Percentiles rank a stretch among this genome's conserved stretches.
Conservation (phyloP, 1,284 basidiomycete species). For the Mycosarcoma maydis region DNA sequence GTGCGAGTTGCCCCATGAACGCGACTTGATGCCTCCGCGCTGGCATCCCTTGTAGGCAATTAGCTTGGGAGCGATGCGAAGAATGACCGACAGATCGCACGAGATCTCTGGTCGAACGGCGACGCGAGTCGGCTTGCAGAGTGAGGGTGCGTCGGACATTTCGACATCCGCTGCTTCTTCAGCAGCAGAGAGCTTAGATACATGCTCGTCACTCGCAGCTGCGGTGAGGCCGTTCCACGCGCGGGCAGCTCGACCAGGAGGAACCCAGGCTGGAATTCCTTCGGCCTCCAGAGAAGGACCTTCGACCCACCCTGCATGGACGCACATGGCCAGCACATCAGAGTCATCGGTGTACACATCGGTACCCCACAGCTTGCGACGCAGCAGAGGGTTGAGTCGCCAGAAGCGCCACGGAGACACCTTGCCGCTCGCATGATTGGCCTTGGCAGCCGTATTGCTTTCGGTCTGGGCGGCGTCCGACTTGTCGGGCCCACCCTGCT, state of each 20-base stretch:
- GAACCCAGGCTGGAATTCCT: conserved; percentile 54
- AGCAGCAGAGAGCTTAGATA: not conserved
- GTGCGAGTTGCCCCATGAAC: conserved; percentile 73
- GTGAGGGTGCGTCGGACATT: not conserved
- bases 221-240: conserved; percentile 51
- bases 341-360: conserved; percentile 75
- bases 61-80: conserved; percentile 71
- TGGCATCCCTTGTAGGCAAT: conserved; percentile 70
- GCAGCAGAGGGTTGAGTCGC: conserved; percentile 48
- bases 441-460: not conserved
- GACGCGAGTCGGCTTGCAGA: not conserved
- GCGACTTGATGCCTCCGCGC: conserved; percentile 69
- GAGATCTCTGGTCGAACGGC: conserved; percentile 10
- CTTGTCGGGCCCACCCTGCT: not conserved
- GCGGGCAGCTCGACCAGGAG: conserved; percentile 51
- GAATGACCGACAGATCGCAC: conserved; percentile 69
- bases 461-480: not conserved
- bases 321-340: conserved; percentile 70
- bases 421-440: not conserved
- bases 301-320: conserved; percentile 72
- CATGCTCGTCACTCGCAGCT: not conserved
- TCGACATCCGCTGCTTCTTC: not conserved
- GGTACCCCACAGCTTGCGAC: conserved; percentile 71
- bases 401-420: conserved; percentile 56
- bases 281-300: conserved; percentile 60